Evolutionary conservation across 2,329 filamentous ascomycete genomes (phyloP), one percentile per base, ranked within the genome.

Genomic region (Didymella exigua): DNA sequence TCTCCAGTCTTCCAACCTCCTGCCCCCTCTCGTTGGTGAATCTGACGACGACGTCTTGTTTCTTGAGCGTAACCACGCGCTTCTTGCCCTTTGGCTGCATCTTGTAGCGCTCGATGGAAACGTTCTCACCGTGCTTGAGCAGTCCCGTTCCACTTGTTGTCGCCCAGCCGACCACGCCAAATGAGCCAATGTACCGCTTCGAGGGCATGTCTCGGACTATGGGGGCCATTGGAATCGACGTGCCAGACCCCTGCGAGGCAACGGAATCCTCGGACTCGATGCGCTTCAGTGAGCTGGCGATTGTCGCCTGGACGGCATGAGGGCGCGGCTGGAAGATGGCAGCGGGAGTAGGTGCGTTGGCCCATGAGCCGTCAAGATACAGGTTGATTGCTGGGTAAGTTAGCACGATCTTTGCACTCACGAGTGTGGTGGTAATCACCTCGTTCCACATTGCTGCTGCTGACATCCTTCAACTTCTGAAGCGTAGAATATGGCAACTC

Each of bases 131-230:
- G 67, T 96, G 89, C 61, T 86, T 89, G 23, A 99, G 71, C 5
- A 97, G 72, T 31, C 85, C 85, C 3, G 77, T 78, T 0, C 93
- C 93, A 72, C 91, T 97, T 65, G 88, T 86, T 3, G 93, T 98
- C 5, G 91, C 88, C 95, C 95, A 99, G 4, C 88, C 95, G 49
- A 89, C 91, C 4, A 90, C 92, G 8, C 95, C 95, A 75, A 98
- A 95, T 0, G 92, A 91, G 16, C 95, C 95, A 57, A 98, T 84
- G 67, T 98, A 99, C 67, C 95, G 79, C 62, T 80, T 81, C 1
- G 76, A 66, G 0, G 87, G 86, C 79, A 82, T 84, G 4, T 66
- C 66, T 24, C 67, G 67, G 14, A 75, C 49, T 11, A 59, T 47
- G 5, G 61, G 54, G 18, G 46, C 53, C 27, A 58, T 55, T 5